Evolutionary conservation across 108 stramenopile genomes (phyloP), one percentile per base, ranked within the genome.

Genomic region (Fistulifera solaris): DNA sequence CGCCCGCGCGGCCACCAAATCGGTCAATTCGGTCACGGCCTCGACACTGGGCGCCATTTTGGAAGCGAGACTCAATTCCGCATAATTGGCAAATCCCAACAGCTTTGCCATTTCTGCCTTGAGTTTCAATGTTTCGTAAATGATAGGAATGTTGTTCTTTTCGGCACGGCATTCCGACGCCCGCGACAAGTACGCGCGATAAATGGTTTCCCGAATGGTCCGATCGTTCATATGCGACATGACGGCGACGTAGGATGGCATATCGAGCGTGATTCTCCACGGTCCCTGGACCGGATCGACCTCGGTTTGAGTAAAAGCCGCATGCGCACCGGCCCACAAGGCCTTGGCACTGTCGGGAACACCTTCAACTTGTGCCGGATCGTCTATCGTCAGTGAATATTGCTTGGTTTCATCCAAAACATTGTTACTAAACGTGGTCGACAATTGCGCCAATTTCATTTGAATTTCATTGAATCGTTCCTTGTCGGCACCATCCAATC

Each of bases 321-420:
- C 48, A 35, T 91, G 64, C 2, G 92, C 76, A 47, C 83, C 69
- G 15, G 97, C 96, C 83, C 93, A 93, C 72, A 90, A 73, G 23
- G 72, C 91, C 65, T 76, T 80, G 63, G 95, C 95, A 13, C 85
- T 87, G 8, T 84, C 77, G 0, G 98, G 98, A 14, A 95, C 93
- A 6, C 92, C 93, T 61, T 86, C 77, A 31, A 99, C 62, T 38
- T 83, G 76, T 6, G 59, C 51, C 3, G 79, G 45, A 57, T 94
- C 81, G 0, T 78, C 73, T 18, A 96, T 62, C 10, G 58, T 62
- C 38, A 95, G 66, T 23, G 73, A 65, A 62, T 91, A 98, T 15
- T 73, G 76, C 78, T 98, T 98, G 45, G 97, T 98, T 12, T 85
- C 83, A 68, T 98, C 97, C 51, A 98, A 72, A 17, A 96, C 94